Base-by-base conservation (phyloP, 768 basidiomycete genomes). In the Amanita fuliginea region DNA sequence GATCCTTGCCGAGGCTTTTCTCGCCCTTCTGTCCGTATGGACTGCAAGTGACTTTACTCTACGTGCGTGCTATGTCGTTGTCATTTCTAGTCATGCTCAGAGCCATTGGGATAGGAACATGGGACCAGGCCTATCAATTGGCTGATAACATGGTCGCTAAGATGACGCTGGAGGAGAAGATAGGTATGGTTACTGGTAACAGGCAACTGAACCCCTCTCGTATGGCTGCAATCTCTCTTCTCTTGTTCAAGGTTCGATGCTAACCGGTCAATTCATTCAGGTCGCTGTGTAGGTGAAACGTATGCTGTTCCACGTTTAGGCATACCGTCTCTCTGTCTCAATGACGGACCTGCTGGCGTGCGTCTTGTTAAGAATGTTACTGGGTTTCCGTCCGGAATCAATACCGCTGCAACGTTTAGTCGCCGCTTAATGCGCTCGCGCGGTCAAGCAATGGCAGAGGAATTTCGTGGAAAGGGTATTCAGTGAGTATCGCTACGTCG, bases 401-500 rank as follows among this genome's bases (percentile, higher is more conserved):
- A 66, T 28, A 55, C 58, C 19, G 68, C 67, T 2, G 53, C 64
- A 10, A 67, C 67, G 28, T 74, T 70, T 54, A 71, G 80, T 56
- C 67, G 72, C 24, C 65, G 75, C 30, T 63, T 82, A 4, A 79
- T 81, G 68, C 69, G 72, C 46, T 63, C 67, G 39, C 67, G 80
- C n/a, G 80, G 75, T 6, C 59, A 64, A 13, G 77, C 78, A 0
- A 66, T 83, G 57, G 81, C 75, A 3, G 61, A 72, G 42, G 82
- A 85, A 59, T 78, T 77, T 60, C 63, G 70, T 18, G 75, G 68
- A 10, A 78, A 80, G 59, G 82, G 82, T 14, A 73, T 77, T 16
- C 55, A 64, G 64, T 64, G 18, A 26, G 50, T 45, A 16, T 9
- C 21, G n/a, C 10, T 6, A 6, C n/a, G 14, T 44, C 5, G 10